Base-by-base conservation (phyloP, 176 grass and related monocot species). In the Tillandsia leiboldiana region DNA sequence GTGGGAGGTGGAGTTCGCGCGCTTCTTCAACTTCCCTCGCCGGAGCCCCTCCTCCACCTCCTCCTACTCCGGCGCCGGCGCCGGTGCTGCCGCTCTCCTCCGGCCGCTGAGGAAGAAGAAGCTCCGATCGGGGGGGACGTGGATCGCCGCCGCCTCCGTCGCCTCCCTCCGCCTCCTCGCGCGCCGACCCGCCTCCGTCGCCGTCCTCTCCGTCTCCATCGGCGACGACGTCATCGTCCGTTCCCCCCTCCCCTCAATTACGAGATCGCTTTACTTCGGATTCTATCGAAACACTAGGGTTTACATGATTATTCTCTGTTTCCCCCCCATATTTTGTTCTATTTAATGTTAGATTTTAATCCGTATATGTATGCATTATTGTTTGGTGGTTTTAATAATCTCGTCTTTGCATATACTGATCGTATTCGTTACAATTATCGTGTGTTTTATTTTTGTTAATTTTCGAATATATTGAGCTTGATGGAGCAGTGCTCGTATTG, bases 1-100 rank as follows among this genome's bases (percentile, higher is more conserved):
- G 64, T 87, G 88, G 84, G 75, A 68, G 64, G 88, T 91, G 64
- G 81, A 84, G 47, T 91, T 82, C 58, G 74, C 84, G 28, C 84
- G 88, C 64, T 91, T 81, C 81, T 91, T 87, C 81, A 64, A 66
- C n/a, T 76, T 68, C 64, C 84, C 78, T 20, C 71, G 22, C 70
- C 70, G 17, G 51, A 23, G 27, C 63, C 51, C 75, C 54, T 57
- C 78, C 23, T 6, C 33, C 33, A 0, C 33, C 23, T 24, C 23
- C 24, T 24, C 75, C 54, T 57, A 74, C 23, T 6, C 33, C 33
- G 4, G 5, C 33, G 33, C 33, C 33, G 33, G 5, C 33, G 33
- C 33, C 33, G 20, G 20, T 20, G 20, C 20, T 20, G 33, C 75
- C 51, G 28, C 74, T 24, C 75, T 67, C 26, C 84, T 87, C 13